phyloP scores from a whole-genome alignment of 768 basidiomycete species.

The Pisolithus albus region DNA sequence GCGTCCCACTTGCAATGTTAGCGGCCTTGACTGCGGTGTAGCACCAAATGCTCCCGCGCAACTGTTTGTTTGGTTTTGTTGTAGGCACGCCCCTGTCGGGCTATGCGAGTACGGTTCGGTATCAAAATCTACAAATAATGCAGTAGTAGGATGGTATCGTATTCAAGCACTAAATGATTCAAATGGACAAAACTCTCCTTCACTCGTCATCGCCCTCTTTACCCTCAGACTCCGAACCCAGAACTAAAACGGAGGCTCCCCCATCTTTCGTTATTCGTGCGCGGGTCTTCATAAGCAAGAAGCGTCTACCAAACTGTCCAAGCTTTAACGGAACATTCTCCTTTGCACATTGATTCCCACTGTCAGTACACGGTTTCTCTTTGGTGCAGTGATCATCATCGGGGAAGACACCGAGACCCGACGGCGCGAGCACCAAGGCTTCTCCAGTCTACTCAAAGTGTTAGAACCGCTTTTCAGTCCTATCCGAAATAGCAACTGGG shows the following conservation, averaged over 20 bases:
- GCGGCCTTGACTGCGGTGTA: too few relatives aligned
- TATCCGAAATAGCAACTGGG: not conserved
- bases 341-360: constrained; percentile 4
- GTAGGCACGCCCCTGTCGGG: too few relatives aligned
- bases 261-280: constrained; percentile 57
- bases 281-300: constrained; percentile 55
- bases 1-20: too few relatives aligned
- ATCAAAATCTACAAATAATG: too few relatives aligned
- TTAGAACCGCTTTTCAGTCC: not conserved
- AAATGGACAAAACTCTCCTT: too few relatives aligned
- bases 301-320: constrained; percentile 49
- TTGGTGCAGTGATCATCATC: constrained; percentile 4
- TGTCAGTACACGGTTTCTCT: not conserved
- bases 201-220: not conserved
- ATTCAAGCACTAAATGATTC: too few relatives aligned
- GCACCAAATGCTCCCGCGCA: too few relatives aligned
- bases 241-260: constrained; percentile 49
- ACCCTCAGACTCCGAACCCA: constrained; percentile 1
- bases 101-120: too few relatives aligned
- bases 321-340: constrained; percentile 17
- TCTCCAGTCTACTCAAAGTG: constrained; percentile 51
- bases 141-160: too few relatives aligned
- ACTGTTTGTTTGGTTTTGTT: too few relatives aligned
- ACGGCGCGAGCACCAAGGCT: constrained; percentile 61
- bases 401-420: constrained; percentile 44